phyloP scores from a whole-genome alignment of 345 rosid species.

The Eucalyptus viminalis region DNA sequence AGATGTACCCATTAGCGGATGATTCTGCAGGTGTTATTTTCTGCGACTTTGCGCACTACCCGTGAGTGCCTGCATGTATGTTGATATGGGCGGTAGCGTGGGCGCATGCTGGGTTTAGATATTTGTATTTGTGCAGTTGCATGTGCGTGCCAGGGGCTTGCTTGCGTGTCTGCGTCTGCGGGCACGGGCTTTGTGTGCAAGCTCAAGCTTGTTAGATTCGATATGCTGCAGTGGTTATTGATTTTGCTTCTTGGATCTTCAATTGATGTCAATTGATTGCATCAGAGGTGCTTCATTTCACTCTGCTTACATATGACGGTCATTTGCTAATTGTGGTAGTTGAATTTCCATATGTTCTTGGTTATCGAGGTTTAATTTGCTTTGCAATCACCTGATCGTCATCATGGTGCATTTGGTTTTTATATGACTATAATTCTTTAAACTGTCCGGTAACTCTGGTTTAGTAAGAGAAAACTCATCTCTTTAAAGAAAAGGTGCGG shows the following conservation, averaged over 20 bases:
- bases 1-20: neutral
- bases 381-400: neutral
- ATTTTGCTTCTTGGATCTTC: neutral
- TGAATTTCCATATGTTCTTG: neutral
- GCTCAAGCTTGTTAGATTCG: neutral
- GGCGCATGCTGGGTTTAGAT: neutral
- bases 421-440: neutral
- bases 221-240: neutral
- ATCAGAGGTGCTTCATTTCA: neutral
- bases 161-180: neutral
- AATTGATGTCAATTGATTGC: neutral
- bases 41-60: neutral
- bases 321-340: neutral
- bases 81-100: neutral
- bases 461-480: neutral
- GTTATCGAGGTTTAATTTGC: neutral
- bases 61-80: neutral
- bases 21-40: neutral
- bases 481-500: neutral
- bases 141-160: neutral
- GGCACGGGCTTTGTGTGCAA: neutral
- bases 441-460: neutral
- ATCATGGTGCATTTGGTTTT: neutral
- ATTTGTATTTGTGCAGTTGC: neutral
- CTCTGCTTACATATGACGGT: neutral